Evolutionary conservation across 495 filamentous ascomycete genomes (phyloP), one percentile per base, ranked within the genome.

Genomic region (Evernia prunastri): DNA sequence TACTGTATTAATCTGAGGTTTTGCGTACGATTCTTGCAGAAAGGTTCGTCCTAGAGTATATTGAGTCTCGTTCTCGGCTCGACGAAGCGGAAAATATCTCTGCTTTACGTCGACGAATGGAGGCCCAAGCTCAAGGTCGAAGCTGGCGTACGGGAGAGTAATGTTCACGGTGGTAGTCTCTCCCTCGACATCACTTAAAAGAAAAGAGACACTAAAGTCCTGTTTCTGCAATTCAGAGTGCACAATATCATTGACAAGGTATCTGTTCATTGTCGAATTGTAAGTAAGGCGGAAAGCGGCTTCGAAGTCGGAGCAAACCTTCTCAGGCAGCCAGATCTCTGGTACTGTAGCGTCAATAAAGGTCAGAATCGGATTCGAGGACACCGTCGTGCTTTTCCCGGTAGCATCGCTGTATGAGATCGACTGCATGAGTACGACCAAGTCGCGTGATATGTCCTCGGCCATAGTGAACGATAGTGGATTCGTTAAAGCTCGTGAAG

Each of bases 1-100:
- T 11, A 9, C 10, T 25, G 7, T 77, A 18, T 18, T 23, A 43
- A 31, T 0, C 29, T 27, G 11, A 3, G 18, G 29, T 6, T 36
- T 42, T 3, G 37, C 67, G 17, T 36, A 69, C 57, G 81, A 77
- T 74, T 84, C 82, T 70, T 85, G 82, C 25, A 85, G 66, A 53
- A 85, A 84, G 10, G 75, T 75, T n/a, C 82, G 72, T 3, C 82
- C 82, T 1, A 85, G 72, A 0, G 79, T 81, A 67, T 79, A 83
- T 59, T 84, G 81, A 0, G 71, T 74, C 17, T 75, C 70, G 62
- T 83, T 78, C 33, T 67, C 68, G 13, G 77, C 80, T 23, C 78
- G 71, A 37, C 75, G 75, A 23, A 85, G 70, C 0, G 82, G 82
- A 63, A 84, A 85, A 61, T 84, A 85, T 20, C 67, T 67, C 6